These are phyloP conservation scores for Xylaria sp. DNA, from an alignment of 2,329 filamentous ascomycete species.

Conservation along the genomic window DNA sequence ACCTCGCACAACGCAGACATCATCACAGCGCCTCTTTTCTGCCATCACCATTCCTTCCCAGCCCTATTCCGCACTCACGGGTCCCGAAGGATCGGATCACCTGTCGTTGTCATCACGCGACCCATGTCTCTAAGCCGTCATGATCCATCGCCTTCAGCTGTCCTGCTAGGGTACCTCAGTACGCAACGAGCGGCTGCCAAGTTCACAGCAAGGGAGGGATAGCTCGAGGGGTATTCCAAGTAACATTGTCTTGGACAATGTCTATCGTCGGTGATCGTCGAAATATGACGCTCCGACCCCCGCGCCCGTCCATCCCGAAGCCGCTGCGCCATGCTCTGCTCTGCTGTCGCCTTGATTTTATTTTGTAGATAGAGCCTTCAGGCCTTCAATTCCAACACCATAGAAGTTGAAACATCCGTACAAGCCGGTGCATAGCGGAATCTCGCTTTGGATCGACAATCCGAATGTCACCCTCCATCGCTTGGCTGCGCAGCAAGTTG, in stretches of 20 bases:
- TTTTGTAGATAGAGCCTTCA: not conserved
- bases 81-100: slow-evolving; percentile 29
- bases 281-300: slow-evolving; percentile 12
- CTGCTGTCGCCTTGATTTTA: not conserved
- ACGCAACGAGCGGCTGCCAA: not conserved
- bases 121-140: slow-evolving; percentile 9
- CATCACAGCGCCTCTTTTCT: slow-evolving; percentile 20
- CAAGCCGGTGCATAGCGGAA: slow-evolving; percentile 23
- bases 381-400: not conserved
- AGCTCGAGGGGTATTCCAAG: no score
- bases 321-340: not conserved
- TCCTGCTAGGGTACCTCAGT: not conserved
- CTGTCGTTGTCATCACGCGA: slow-evolving; percentile 30
- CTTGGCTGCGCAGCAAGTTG: slow-evolving; percentile 6
- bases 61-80: slow-evolving; percentile 31
- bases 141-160: slow-evolving; percentile 19
- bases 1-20: slow-evolving; percentile 21
- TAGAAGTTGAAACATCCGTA: slow-evolving; percentile 26
- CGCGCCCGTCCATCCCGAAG: slow-evolving; percentile 4
- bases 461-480: slow-evolving; percentile 33
- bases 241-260: slow-evolving; percentile 5
- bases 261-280: slow-evolving; percentile 3
- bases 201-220: slow-evolving; percentile 7
- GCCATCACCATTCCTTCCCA: slow-evolving; percentile 19
- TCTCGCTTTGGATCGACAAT: slow-evolving; percentile 25